phyloP scores from a whole-genome alignment of 2,329 filamentous ascomycete species.

The Furcasterigmium sp. region DNA sequence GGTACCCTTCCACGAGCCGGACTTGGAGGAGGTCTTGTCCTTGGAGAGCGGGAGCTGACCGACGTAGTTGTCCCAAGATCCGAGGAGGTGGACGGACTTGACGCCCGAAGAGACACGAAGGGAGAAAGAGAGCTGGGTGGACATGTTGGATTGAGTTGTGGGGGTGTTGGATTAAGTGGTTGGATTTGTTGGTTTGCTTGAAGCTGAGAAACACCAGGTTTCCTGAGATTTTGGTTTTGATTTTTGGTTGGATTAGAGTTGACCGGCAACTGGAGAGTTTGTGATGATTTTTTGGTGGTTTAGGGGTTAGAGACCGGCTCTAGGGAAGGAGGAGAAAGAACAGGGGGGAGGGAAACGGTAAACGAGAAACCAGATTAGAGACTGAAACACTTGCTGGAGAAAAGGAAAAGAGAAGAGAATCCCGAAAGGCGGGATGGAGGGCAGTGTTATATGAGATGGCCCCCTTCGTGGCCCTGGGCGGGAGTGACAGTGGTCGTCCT shows the following conservation, averaged over 20 bases:
- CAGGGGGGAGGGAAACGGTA: constrained; percentile 29
- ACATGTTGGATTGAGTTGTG: constrained; percentile 54
- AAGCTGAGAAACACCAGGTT: constrained; percentile 38
- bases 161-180: constrained; percentile 6
- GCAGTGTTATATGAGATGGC: constrained; percentile 21
- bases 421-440: constrained; percentile 22
- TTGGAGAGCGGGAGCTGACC: constrained; percentile 92
- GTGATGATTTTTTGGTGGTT: constrained; percentile 21
- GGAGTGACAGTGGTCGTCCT: constrained; percentile 3
- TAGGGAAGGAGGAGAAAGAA: constrained; percentile 23
- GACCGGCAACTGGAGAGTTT: constrained; percentile 31
- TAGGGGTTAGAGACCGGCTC: constrained; percentile 51
- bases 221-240: constrained; percentile 35
- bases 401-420: constrained; percentile 36
- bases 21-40: constrained; percentile 76
- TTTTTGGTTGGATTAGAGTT: constrained; percentile 30
- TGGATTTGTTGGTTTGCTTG: constrained; percentile 8
- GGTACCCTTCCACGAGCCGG: constrained; percentile 89
- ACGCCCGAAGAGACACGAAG: constrained; percentile 93
- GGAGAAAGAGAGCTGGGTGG: constrained; percentile 91
- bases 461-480: constrained; percentile 1
- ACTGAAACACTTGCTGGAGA: constrained; percentile 64
- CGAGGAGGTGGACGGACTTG: constrained; percentile 96
- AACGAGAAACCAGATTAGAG: constrained; percentile 46
- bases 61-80: constrained; percentile 96